Percentiles rank a stretch among this genome's conserved stretches.
Conservation (phyloP, 2,329 filamentous ascomycete genomes). For the Thelonectria blattea region DNA sequence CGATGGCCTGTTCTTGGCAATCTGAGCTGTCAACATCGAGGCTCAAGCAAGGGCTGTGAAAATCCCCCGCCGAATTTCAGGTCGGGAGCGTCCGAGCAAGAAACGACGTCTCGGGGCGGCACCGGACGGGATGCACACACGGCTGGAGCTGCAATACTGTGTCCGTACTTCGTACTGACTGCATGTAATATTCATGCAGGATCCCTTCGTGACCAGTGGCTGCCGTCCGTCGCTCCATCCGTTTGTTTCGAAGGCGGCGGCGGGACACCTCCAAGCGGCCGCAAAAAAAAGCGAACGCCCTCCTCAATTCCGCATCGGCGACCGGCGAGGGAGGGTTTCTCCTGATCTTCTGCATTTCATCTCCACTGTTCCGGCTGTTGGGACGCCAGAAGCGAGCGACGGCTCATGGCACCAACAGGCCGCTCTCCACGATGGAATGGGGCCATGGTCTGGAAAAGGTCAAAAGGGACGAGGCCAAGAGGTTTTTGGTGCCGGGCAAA, state of each 20-base stretch:
- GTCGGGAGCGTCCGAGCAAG: no score
- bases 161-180: no score
- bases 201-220: no score
- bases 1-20: not conserved
- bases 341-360: not conserved
- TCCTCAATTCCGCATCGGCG: not conserved
- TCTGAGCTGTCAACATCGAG: not conserved
- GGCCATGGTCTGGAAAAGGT: not conserved
- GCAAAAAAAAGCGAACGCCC: not conserved
- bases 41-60: slow-evolving; percentile 1
- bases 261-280: not conserved
- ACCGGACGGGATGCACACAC: no score
- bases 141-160: no score
- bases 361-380: slow-evolving; percentile 1
- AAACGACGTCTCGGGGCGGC: no score
- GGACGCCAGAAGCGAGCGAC: slow-evolving; percentile 11
- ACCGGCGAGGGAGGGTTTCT: slow-evolving; percentile 1
- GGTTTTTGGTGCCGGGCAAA: no score
- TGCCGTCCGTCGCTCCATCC: no score
- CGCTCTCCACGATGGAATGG: not conserved
- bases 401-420: slow-evolving; percentile 4
- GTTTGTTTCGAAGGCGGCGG: no score
- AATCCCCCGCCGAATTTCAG: no score
- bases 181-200: no score
- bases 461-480: no score